Conservation (phyloP, 2,329 filamentous ascomycete species). For the Monosporascus sp. region DNA sequence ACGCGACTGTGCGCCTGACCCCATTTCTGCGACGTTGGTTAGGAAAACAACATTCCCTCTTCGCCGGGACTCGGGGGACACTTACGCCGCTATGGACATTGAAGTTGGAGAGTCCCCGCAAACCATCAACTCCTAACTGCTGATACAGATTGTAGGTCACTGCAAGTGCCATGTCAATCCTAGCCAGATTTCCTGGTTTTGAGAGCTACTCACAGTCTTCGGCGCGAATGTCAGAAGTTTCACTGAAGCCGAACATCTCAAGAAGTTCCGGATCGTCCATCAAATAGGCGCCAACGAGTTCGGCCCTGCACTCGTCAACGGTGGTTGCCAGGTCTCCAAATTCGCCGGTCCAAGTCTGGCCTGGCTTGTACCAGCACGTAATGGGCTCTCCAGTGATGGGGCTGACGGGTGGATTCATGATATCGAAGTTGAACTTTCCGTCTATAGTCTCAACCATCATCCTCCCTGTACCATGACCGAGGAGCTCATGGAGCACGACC, state of each 20-base stretch:
- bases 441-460: constrained; percentile 49
- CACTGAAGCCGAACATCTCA: constrained; percentile 34
- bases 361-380: constrained; percentile 52
- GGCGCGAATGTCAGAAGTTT: constrained; percentile 28
- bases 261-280: constrained; percentile 38
- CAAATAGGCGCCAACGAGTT: constrained; percentile 37
- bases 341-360: constrained; percentile 57
- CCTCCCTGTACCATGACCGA: constrained; percentile 60
- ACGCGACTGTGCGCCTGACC: constrained; percentile 36
- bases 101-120: constrained; percentile 33
- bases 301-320: constrained; percentile 51
- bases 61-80: not conserved
- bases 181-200: not conserved
- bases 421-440: constrained; percentile 57
- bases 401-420: constrained; percentile 47
- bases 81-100: constrained; percentile 28
- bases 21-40: constrained; percentile 29
- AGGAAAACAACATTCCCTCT: not conserved
- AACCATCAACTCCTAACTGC: constrained; percentile 34
- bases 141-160: constrained; percentile 36
- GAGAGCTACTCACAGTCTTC: constrained; percentile 28
- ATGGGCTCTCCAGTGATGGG: constrained; percentile 51
- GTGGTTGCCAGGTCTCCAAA: constrained; percentile 54
- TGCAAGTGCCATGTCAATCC: constrained; percentile 11
- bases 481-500: constrained; percentile 64